Conservation (phyloP, 768 basidiomycete species). For the Dentipellis sp. region DNA sequence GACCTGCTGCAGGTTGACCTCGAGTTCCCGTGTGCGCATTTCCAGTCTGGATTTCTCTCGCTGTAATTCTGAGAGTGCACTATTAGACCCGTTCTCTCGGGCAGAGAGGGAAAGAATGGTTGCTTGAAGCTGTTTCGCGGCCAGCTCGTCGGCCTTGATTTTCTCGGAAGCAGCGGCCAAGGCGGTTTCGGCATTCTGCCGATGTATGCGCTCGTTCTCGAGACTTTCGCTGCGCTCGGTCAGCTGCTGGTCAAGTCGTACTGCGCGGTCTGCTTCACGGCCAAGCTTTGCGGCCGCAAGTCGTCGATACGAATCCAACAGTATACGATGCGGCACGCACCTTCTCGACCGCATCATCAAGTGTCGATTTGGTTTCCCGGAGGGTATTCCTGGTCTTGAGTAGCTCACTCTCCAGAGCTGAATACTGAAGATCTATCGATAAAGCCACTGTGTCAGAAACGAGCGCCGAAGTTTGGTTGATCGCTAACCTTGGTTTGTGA, state of each 20-base stretch:
- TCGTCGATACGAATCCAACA: not conserved
- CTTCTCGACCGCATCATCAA: slow-evolving; percentile 10
- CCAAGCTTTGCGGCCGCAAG: slow-evolving; percentile 2
- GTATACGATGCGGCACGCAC: not conserved
- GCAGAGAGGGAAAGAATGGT: slow-evolving; percentile 10
- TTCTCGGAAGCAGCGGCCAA: slow-evolving; percentile 5
- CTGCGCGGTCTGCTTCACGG: slow-evolving; percentile 12
- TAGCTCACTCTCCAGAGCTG: slow-evolving; percentile 9
- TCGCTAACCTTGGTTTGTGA: slow-evolving; percentile 12
- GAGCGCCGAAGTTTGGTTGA: not conserved
- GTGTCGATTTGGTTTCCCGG: slow-evolving; percentile 10
- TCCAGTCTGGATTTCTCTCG: slow-evolving; percentile 52
- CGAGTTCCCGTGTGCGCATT: slow-evolving; percentile 48
- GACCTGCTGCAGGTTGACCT: slow-evolving; percentile 30
- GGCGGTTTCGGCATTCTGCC: slow-evolving; percentile 11
- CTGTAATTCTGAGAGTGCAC: slow-evolving; percentile 26
- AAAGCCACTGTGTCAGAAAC: not conserved
- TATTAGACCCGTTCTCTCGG: slow-evolving; percentile 4
- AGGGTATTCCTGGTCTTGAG: slow-evolving; percentile 5
- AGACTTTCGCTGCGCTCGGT: slow-evolving; percentile 6
- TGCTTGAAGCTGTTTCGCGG: slow-evolving; percentile 10
- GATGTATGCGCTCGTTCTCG: slow-evolving; percentile 8
- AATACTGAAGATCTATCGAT: slow-evolving; percentile 8
- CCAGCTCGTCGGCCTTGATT: slow-evolving; percentile 7
- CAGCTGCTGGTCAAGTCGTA: slow-evolving; percentile 6